These are phyloP conservation scores for Pisolithus thermaeus DNA, from an alignment of 1,284 basidiomycete genomes.

Conservation along the genomic window DNA sequence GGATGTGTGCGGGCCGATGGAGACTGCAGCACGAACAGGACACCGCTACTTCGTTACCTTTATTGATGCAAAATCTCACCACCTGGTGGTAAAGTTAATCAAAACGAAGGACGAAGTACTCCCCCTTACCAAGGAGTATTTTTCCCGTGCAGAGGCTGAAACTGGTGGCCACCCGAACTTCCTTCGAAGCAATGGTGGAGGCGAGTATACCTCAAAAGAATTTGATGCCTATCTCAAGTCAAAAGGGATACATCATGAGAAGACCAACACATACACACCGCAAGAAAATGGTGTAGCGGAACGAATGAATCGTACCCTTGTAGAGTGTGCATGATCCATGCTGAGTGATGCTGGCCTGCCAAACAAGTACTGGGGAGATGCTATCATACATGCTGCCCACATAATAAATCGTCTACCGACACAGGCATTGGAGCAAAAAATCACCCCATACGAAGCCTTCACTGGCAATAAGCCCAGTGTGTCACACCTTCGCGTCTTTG, in stretches of 20 bases:
- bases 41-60: constrained; percentile 2
- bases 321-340: constrained; percentile 19
- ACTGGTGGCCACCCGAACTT: constrained; percentile 1
- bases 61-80: constrained; percentile 1
- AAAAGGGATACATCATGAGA: constrained; percentile 7
- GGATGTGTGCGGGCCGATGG: constrained; percentile 4
- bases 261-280: constrained; percentile 7
- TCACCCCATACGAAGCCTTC: constrained; percentile 1
- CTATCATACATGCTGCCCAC: constrained; percentile 15
- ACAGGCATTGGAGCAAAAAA: not conserved
- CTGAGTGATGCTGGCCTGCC: constrained; percentile 9
- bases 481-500: not conserved
- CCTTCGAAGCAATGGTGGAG: constrained; percentile 14
- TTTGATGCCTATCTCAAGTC: constrained; percentile 3
- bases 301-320: constrained; percentile 10
- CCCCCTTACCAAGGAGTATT: not conserved
- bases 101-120: constrained; percentile 2
- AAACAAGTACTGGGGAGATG: constrained; percentile 16
- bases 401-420: constrained; percentile 22
- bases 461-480: constrained; percentile 1
- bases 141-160: not conserved
- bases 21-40: not conserved
- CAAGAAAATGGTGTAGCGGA: constrained; percentile 6
- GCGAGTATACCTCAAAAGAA: constrained; percentile 9
- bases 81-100: not conserved